Evolutionary conservation across 192 early-diverging fungal genomes (phyloP).

Genomic region (Coemansia brasiliensis): DNA sequence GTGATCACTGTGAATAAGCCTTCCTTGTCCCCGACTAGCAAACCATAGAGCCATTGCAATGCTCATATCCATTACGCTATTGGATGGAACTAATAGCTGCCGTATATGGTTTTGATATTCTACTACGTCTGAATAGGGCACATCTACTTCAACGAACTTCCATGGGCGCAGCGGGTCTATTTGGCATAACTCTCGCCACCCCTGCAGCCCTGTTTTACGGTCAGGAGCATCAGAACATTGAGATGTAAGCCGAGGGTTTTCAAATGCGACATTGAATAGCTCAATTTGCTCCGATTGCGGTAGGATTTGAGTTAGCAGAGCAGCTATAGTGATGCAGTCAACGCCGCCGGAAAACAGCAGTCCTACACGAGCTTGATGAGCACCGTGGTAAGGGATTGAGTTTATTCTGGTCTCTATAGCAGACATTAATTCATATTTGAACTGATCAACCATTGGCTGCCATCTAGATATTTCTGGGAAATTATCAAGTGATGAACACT

Average conservation of each 20-base stretch:
- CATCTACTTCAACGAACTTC: slow-evolving; percentile 89
- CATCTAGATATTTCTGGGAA: slow-evolving; percentile 17
- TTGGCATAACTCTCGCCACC: slow-evolving; percentile 56
- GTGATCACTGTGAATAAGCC: background rate
- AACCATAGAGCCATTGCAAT: slow-evolving; percentile 98
- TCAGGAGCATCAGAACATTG: slow-evolving; percentile 70
- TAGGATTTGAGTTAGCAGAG: slow-evolving; percentile 70
- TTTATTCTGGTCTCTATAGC: slow-evolving; percentile 23
- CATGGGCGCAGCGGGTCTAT: slow-evolving; percentile 73
- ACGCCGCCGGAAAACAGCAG: slow-evolving; percentile 93
- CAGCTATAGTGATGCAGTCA: slow-evolving; percentile 89
- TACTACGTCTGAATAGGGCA: slow-evolving; percentile 72
- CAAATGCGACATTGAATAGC: slow-evolving; percentile 93
- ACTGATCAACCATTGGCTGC: slow-evolving; percentile 27
- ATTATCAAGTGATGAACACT: background rate
- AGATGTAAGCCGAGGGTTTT: slow-evolving; percentile 71
- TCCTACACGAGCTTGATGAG: slow-evolving; percentile 54
- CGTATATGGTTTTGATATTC: slow-evolving; percentile 61
- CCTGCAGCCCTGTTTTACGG: slow-evolving; percentile 68
- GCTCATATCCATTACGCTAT: slow-evolving; percentile 96
- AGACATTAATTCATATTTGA: slow-evolving; percentile 12
- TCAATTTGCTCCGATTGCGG: slow-evolving; percentile 79
- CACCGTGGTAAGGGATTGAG: slow-evolving; percentile 19
- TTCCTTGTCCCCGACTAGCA: slow-evolving; percentile 78
- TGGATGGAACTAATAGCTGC: slow-evolving; percentile 73